Evolutionary conservation across 1,284 basidiomycete species (phyloP).

Genomic region (Tilletia indica): DNA sequence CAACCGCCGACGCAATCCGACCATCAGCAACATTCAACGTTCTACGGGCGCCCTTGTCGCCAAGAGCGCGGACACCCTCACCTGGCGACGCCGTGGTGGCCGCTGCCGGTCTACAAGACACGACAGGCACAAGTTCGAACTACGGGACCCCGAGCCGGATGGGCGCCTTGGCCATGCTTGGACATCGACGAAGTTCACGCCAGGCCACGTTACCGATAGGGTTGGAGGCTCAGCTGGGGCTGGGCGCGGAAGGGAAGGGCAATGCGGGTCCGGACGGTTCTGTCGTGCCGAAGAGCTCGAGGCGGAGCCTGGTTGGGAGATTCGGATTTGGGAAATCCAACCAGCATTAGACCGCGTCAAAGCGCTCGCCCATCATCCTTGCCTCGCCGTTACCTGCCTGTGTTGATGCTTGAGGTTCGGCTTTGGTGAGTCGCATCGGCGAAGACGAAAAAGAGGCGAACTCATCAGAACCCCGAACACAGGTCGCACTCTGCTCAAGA

Average conservation of each 20-base stretch:
- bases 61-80: not conserved
- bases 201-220: not conserved
- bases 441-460: too few relatives aligned
- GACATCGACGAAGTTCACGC: not conserved
- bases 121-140: not conserved
- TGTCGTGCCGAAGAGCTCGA: not conserved
- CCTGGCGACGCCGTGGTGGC: not conserved
- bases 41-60: not conserved
- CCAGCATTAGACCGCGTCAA: not conserved
- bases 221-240: not conserved
- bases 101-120: not conserved
- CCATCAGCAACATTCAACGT: not conserved
- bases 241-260: not conserved
- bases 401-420: too few relatives aligned
- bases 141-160: not conserved
- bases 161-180: not conserved
- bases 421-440: too few relatives aligned
- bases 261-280: not conserved
- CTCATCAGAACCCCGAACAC: too few relatives aligned
- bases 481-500: too few relatives aligned
- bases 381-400: too few relatives aligned
- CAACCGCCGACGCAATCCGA: not conserved
- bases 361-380: too few relatives aligned
- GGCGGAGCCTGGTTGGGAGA: slow-evolving; percentile 3
- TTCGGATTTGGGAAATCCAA: slow-evolving; percentile 15